phyloP scores from a whole-genome alignment of 345 rosid genomes.

The Ceriops tagal region DNA sequence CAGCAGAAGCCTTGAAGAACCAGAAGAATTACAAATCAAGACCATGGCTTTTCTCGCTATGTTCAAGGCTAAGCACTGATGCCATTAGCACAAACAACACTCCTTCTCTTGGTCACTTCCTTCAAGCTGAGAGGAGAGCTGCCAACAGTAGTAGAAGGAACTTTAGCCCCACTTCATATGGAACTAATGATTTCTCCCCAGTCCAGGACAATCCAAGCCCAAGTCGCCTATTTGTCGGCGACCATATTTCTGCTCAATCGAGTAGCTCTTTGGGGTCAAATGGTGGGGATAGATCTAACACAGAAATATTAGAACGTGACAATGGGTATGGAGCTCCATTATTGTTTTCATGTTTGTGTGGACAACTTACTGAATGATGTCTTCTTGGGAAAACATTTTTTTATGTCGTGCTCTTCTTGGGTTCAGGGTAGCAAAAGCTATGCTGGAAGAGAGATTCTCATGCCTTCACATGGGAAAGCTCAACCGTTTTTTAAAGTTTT shows the following conservation, averaged over 20 bases:
- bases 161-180: conserved; percentile 13
- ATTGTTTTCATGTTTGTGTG: conserved; percentile 42
- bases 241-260: conserved; percentile 22
- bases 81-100: conserved; percentile 43
- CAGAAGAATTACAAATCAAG: conserved; percentile 47
- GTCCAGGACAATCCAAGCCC: conserved; percentile 16
- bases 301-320: conserved; percentile 26
- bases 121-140: conserved; percentile 63
- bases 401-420: neutral
- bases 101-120: conserved; percentile 70
- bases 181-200: conserved; percentile 30
- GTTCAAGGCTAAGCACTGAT: conserved; percentile 68
- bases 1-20: conserved; percentile 33
- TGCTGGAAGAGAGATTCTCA: neutral
- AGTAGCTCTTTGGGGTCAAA: conserved; percentile 15
- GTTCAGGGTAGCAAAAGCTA: neutral
- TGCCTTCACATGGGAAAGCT: neutral
- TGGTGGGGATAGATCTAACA: conserved; percentile 25
- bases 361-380: conserved; percentile 31
- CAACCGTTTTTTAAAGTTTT: neutral
- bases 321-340: conserved; percentile 36
- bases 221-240: conserved; percentile 24
- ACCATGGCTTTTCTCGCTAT: conserved; percentile 68
- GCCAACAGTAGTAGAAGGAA: conserved; percentile 28
- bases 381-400: conserved; percentile 3